Evolutionary conservation across 768 basidiomycete species (phyloP).

Genomic region (Rhodotorula graminis): DNA sequence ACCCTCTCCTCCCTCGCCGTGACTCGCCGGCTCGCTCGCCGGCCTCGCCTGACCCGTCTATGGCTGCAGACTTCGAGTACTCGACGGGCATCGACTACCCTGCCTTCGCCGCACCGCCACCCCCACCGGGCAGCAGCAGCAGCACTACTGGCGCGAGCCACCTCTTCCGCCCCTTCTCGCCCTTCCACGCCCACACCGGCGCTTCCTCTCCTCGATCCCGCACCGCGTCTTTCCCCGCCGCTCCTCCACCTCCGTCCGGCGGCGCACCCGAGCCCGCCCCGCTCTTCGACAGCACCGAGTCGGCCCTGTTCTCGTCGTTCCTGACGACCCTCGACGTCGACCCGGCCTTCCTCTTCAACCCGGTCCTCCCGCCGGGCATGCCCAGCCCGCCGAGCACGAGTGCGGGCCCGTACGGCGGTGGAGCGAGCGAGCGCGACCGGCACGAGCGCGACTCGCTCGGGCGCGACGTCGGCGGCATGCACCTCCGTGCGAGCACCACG

Average conservation of each 20-base stretch:
- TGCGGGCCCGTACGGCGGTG: background rate
- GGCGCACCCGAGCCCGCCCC: background rate
- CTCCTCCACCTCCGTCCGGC: background rate
- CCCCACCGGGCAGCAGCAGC: background rate
- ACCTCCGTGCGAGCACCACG: background rate
- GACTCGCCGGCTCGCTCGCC: too few species aligned
- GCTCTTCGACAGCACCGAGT: conserved; percentile 28
- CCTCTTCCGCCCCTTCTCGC: conserved; percentile 3
- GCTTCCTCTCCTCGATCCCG: background rate
- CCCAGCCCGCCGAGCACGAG: conserved; percentile 19
- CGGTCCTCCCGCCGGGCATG: conserved; percentile 35
- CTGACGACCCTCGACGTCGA: conserved; percentile 32
- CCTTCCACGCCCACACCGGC: conserved; percentile 3
- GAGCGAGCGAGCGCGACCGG: background rate
- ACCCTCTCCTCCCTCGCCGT: too few species aligned
- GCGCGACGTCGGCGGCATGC: background rate
- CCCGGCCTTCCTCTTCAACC: conserved; percentile 35
- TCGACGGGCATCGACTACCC: conserved; percentile 4
- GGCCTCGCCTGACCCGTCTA: too few species aligned
- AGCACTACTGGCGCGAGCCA: too few species aligned
- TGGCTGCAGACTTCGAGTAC: conserved; percentile 35
- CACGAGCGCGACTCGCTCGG: conserved; percentile 27
- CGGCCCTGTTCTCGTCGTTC: conserved; percentile 28
- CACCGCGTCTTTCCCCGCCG: background rate
- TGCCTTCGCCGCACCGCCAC: background rate